Conservation (phyloP, 495 filamentous ascomycete species). For the Penicillium coffeae region DNA sequence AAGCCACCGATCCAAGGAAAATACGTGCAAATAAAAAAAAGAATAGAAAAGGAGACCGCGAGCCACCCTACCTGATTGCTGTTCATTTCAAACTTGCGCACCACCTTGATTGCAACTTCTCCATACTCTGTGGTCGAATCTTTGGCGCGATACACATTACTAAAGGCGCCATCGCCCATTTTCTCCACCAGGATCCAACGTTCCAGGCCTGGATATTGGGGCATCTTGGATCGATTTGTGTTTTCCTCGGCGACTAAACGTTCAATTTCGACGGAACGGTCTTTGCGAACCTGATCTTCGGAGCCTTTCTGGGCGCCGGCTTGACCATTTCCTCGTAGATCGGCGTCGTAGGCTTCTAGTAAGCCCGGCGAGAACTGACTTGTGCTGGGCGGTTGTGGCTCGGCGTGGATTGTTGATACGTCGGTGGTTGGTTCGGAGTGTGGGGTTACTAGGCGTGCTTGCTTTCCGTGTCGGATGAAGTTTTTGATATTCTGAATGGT, state of each 20-base stretch:
- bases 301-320: conserved; percentile 54
- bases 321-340: conserved; percentile 50
- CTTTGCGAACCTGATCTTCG: conserved; percentile 44
- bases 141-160: conserved; percentile 89
- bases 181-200: conserved; percentile 89
- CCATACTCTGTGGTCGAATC: conserved; percentile 65
- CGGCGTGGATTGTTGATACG: conserved; percentile 63
- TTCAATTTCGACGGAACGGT: conserved; percentile 59
- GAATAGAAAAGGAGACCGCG: conserved; percentile 13
- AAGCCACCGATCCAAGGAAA: conserved; percentile 1
- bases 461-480: conserved; percentile 97
- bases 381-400: conserved; percentile 54
- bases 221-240: conserved; percentile 76
- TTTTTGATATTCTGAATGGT: conserved; percentile 93
- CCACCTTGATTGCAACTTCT: conserved; percentile 96
- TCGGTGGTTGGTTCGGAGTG: conserved; percentile 65
- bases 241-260: conserved; percentile 89
- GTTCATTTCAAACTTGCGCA: conserved; percentile 98
- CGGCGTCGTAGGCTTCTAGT: conserved; percentile 53
- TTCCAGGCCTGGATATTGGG: conserved; percentile 87
- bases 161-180: conserved; percentile 99
- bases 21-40: conserved; percentile 11
- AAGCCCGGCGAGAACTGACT: conserved; percentile 44
- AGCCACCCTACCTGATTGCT: conserved; percentile 75
- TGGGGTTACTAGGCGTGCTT: conserved; percentile 69